Conservation (phyloP, 441 rosid genomes). For the Adansonia gregorii region DNA sequence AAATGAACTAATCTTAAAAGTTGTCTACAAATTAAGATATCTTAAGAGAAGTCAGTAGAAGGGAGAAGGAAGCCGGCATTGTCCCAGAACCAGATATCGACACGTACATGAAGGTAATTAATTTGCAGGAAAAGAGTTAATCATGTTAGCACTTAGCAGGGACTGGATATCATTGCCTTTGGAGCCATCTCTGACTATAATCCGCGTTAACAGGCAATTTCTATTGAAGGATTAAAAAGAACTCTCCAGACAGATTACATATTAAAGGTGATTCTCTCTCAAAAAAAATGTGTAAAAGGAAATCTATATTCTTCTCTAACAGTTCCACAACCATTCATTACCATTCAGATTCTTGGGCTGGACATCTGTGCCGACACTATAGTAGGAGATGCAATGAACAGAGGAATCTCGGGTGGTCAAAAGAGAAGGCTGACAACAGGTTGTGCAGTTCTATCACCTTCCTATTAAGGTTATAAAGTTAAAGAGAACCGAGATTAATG, state of each 20-base stretch:
- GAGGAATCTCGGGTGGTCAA: conserved; percentile 74
- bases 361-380: conserved; percentile 25
- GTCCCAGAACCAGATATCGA: conserved; percentile 64
- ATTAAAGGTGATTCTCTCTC: conserved; percentile 54
- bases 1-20: background rate
- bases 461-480: background rate
- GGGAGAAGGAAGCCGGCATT: conserved; percentile 54
- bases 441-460: conserved; percentile 26
- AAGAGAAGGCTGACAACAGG: conserved; percentile 67
- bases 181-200: conserved; percentile 10
- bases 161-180: background rate
- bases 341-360: conserved; percentile 26
- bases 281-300: background rate
- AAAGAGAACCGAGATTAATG: background rate
- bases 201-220: conserved; percentile 53
- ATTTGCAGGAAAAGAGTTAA: background rate
- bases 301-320: background rate
- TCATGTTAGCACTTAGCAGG: background rate
- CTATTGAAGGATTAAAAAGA: conserved; percentile 55
- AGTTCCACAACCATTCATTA: background rate
- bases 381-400: conserved; percentile 58
- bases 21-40: conserved; percentile 13
- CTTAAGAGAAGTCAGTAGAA: conserved; percentile 49
- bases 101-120: conserved; percentile 41
- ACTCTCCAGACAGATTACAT: conserved; percentile 78